These are phyloP conservation scores for Punica granatum DNA, from an alignment of 345 rosid genomes.

Conservation along the genomic window DNA sequence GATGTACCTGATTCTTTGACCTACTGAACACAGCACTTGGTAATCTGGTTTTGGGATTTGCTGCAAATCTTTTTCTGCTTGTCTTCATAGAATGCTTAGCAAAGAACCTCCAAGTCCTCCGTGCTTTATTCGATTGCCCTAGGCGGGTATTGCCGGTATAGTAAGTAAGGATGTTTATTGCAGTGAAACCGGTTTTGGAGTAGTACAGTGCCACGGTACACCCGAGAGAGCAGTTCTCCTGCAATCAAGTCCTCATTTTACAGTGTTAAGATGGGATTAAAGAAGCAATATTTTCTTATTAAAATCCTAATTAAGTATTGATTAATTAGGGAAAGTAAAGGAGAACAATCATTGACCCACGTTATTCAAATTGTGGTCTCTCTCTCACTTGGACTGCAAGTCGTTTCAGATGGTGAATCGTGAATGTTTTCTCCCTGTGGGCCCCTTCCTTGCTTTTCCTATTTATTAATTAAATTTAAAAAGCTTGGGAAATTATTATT, in stretches of 20 bases:
- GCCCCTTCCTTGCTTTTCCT: neutral
- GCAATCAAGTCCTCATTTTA: too few relatives aligned
- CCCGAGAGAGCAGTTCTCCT: too few relatives aligned
- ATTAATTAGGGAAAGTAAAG: too few relatives aligned
- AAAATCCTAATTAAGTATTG: too few relatives aligned
- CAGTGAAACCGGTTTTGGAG: too few relatives aligned
- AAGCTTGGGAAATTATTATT: neutral
- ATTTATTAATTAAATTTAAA: neutral
- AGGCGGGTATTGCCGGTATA: neutral
- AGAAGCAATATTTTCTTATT: neutral
- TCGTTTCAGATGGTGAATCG: neutral
- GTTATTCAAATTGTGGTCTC: neutral
- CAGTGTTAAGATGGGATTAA: neutral
- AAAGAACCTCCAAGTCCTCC: neutral
- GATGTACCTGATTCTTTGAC: slow-evolving; percentile 13
- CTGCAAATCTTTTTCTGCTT: neutral
- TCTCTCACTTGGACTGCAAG: slow-evolving; percentile 1
- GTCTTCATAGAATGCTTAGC: slow-evolving; percentile 1
- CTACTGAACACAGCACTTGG: slow-evolving; percentile 8
- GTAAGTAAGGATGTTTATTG: too few relatives aligned
- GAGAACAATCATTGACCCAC: neutral
- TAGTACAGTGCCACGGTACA: too few relatives aligned
- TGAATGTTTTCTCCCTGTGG: neutral
- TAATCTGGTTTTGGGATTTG: slow-evolving; percentile 5
- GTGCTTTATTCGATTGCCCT: slow-evolving; percentile 4